phyloP scores from a whole-genome alignment of 768 basidiomycete species.

The Favolaschia claudopus region DNA sequence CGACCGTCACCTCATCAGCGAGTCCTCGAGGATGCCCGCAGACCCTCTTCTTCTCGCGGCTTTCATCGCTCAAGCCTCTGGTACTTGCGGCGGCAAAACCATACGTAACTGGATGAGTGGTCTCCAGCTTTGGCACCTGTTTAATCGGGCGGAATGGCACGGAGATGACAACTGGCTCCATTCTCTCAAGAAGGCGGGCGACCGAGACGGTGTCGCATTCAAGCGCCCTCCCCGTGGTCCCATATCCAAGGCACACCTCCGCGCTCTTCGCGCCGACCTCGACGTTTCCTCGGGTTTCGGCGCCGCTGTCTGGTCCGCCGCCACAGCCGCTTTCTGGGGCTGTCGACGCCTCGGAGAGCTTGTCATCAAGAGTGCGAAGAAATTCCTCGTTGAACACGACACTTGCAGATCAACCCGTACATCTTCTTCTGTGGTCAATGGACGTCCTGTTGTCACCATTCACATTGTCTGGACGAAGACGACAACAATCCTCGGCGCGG shows the following conservation, averaged over 20 bases:
- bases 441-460: not conserved
- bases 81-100: not conserved
- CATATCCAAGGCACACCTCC: slow-evolving; percentile 2
- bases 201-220: not conserved
- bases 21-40: not conserved
- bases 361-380: not conserved
- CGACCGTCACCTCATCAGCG: not conserved
- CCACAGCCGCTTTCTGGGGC: not conserved
- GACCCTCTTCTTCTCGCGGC: slow-evolving; percentile 1
- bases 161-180: not conserved
- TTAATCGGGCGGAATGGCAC: slow-evolving; percentile 7
- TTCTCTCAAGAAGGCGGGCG: not conserved
- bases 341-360: slow-evolving; percentile 5
- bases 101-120: slow-evolving; percentile 9
- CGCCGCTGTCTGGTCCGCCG: not conserved
- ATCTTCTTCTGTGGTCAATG: not conserved
- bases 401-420: not conserved
- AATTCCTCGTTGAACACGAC: not conserved
- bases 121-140: slow-evolving; percentile 3
- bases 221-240: slow-evolving; percentile 2
- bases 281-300: not conserved
- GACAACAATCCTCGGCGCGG: not conserved
- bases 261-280: not conserved
- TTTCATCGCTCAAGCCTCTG: slow-evolving; percentile 10
- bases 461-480: not conserved